Evolutionary conservation across 2,329 filamentous ascomycete species (phyloP).

Genomic region (Colletotrichum chlorophyti): DNA sequence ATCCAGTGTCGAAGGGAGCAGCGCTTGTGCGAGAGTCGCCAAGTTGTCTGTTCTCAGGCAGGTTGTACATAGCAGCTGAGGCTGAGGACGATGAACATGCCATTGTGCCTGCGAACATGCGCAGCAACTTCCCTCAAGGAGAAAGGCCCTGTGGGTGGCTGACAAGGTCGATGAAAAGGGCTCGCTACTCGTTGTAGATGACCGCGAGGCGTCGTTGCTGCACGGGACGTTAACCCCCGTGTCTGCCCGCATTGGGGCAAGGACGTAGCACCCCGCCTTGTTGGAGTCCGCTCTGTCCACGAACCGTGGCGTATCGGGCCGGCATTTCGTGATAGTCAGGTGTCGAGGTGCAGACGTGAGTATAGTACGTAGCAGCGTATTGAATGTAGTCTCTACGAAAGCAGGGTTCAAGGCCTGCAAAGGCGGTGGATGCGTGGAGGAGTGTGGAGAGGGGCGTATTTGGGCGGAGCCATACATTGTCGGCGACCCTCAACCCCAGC

Average conservation of each 20-base stretch:
- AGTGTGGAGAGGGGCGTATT: constrained; percentile 18
- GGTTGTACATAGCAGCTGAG: no score
- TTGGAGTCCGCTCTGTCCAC: not conserved
- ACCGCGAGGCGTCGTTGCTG: constrained; percentile 10
- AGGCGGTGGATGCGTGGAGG: constrained; percentile 25
- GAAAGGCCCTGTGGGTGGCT: not conserved
- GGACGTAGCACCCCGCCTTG: not conserved
- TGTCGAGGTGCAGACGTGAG: constrained; percentile 21
- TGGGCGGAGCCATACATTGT: constrained; percentile 14
- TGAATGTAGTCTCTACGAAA: constrained; percentile 5
- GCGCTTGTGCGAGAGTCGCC: no score
- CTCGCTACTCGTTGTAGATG: constrained; percentile 26
- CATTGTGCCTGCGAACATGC: no score
- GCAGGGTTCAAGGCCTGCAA: constrained; percentile 23
- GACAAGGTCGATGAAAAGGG: not conserved
- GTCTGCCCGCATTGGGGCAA: constrained; percentile 4
- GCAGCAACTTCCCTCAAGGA: not conserved
- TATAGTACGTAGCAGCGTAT: no score
- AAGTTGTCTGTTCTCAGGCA: no score
- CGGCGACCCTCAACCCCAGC: constrained; percentile 6
- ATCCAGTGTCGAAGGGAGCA: no score
- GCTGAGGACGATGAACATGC: no score
- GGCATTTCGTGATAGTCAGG: constrained; percentile 28
- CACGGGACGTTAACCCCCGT: constrained; percentile 19
- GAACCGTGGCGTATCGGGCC: constrained; percentile 16